phyloP scores from a whole-genome alignment of 371 early-diverging fungal genomes.

The Catenaria anguillulae region DNA sequence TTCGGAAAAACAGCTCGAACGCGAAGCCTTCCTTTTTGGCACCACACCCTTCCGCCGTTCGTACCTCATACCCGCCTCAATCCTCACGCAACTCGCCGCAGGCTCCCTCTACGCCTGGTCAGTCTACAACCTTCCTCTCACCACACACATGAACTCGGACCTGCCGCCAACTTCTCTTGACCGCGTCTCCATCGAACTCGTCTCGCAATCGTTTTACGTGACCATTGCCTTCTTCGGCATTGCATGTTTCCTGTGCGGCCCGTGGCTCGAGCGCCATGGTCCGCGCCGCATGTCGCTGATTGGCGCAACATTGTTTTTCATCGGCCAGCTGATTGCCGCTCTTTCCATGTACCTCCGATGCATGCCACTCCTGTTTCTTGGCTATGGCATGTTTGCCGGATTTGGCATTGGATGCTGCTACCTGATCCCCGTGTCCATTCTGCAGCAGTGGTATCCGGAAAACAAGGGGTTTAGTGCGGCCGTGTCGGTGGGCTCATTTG shows the following conservation, averaged over 20 bases:
- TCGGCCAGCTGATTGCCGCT: constrained; percentile 23
- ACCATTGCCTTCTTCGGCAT: constrained; percentile 23
- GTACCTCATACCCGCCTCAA: constrained; percentile 39
- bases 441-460: no score
- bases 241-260: constrained; percentile 22
- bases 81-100: constrained; percentile 45
- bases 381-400: constrained; percentile 36
- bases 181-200: not conserved
- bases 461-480: no score
- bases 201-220: not conserved
- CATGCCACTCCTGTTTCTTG: constrained; percentile 31
- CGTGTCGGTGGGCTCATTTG: constrained; percentile 31
- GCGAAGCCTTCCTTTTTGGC: constrained; percentile 18
- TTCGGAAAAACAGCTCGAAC: constrained; percentile 14
- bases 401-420: constrained; percentile 33
- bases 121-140: constrained; percentile 1
- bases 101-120: constrained; percentile 48
- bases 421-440: constrained; percentile 25
- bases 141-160: not conserved
- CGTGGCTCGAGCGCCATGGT: no score
- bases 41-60: constrained; percentile 31
- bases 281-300: constrained; percentile 16
- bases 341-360: constrained; percentile 24
- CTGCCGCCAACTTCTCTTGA: no score
- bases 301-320: constrained; percentile 18